Base-by-base conservation (phyloP, 768 basidiomycete genomes). In the Rhodosporidiobolus odoratus region DNA sequence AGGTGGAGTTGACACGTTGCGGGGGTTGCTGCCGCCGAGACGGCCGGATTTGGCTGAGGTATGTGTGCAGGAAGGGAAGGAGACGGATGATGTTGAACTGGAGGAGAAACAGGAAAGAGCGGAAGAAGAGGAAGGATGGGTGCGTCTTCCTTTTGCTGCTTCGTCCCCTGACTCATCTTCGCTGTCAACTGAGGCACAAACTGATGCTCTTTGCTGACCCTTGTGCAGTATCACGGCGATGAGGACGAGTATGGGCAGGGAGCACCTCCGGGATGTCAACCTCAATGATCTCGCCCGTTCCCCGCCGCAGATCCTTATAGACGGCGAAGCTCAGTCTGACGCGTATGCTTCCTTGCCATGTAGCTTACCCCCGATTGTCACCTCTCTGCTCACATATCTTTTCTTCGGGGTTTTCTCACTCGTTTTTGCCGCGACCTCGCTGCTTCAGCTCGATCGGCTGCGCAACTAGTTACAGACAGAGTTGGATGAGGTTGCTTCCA, bases 31-130 rank as follows among this genome's bases (percentile, higher is more conserved):
- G 59, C 92, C 92, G 43, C 86, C 90, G 1, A 91, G 90, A 80
- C 88, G 89, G 77, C 77, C 78, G 30, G 87, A 90, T 62, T 81
- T 91, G 47, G 86, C 92, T 57, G 88, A 89, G 72, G 84, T 88
- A 72, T 88, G 82, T 37, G 81, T 83, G 73, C 90, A 84, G 79
- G 89, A 90, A 80, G 87, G 88, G 80, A 86, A 85, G 79, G 87
- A 87, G 80, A 85, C 90, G 81, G 85, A 85, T 4, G 65, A 71
- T 38, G 64, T 71, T 23, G 48, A 53, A 27, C 41, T 71, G n/a
- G 64, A 32, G 35, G 69, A 71, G 41, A 35, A 48, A 48, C 25
- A 12, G 34, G 69, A 66, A 3, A 7, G 4, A 15, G 43, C 78
- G 1, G 53, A 70, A 10, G 64, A 62, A 0, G 53, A 64, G 0